phyloP scores from a whole-genome alignment of 2,329 filamentous ascomycete genomes.

The Colletotrichum neosansevieriae region DNA sequence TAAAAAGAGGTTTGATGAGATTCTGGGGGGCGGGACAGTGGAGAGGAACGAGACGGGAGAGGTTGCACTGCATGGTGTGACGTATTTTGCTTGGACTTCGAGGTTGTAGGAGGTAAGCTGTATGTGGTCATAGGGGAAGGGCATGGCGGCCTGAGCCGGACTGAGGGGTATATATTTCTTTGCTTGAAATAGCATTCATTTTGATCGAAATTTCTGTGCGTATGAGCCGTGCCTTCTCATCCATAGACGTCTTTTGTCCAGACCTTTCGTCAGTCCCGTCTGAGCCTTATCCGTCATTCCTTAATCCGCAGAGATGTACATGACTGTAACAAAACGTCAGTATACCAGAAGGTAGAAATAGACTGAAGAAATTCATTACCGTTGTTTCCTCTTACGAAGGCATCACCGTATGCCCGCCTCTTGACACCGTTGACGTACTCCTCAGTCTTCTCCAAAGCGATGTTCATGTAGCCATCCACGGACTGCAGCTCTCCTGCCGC shows the following conservation, averaged over 20 bases:
- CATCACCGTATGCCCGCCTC: conserved; percentile 88
- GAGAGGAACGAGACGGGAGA: conserved; percentile 72
- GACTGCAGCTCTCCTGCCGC: conserved; percentile 88
- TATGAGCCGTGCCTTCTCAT: neutral
- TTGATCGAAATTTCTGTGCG: no score
- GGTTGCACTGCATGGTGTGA: conserved; percentile 73
- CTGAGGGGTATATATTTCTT: conserved; percentile 38
- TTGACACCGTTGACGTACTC: conserved; percentile 90
- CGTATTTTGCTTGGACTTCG: conserved; percentile 73
- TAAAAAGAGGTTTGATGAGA: conserved; percentile 64
- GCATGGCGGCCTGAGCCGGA: neutral
- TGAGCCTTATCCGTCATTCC: conserved; percentile 3
- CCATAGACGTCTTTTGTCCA: conserved; percentile 2
- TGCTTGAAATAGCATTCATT: conserved; percentile 10
- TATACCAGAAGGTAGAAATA: no score
- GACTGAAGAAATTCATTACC: conserved; percentile 62
- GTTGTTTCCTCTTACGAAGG: conserved; percentile 96
- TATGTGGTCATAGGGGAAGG: no score
- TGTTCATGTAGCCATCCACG: conserved; percentile 99
- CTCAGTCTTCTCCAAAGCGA: conserved; percentile 94
- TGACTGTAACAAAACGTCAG: conserved; percentile 59
- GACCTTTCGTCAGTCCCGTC: neutral
- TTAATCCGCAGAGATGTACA: conserved; percentile 76
- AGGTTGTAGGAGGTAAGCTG: conserved; percentile 46
- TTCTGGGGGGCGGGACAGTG: conserved; percentile 64